These are phyloP conservation scores for Harrya chromipes DNA, from an alignment of 768 basidiomycete genomes.

Conservation along the genomic window DNA sequence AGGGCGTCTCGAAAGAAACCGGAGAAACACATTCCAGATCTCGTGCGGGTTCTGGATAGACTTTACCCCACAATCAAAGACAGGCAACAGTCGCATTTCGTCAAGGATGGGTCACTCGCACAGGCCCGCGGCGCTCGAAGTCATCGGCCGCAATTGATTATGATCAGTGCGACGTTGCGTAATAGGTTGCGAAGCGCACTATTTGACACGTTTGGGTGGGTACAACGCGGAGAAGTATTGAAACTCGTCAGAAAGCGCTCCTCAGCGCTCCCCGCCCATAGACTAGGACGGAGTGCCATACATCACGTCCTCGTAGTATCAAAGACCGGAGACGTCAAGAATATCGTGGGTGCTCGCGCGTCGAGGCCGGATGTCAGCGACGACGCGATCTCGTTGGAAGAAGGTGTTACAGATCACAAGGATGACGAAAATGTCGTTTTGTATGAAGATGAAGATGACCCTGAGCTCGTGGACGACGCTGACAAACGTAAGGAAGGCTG, in stretches of 20 bases:
- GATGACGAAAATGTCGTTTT: constrained; percentile 19
- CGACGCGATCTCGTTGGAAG: not conserved
- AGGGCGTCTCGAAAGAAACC: constrained; percentile 40
- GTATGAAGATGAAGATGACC: constrained; percentile 23
- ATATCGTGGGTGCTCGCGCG: constrained; percentile 48
- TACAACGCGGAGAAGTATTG: constrained; percentile 40
- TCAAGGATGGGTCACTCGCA: constrained; percentile 9
- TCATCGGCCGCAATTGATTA: constrained; percentile 54
- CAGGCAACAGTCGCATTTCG: not conserved
- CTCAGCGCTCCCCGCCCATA: constrained; percentile 25
- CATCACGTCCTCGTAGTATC: constrained; percentile 66
- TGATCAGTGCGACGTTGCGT: constrained; percentile 71
- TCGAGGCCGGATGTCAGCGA: not conserved
- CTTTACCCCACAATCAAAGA: constrained; percentile 44
- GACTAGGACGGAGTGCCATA: constrained; percentile 25
- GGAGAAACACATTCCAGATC: constrained; percentile 54
- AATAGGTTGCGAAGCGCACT: constrained; percentile 40
- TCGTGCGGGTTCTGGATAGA: constrained; percentile 55
- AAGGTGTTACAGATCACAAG: not conserved
- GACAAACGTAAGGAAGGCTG: constrained; percentile 20
- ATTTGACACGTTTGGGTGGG: constrained; percentile 57
- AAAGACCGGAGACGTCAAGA: constrained; percentile 47
- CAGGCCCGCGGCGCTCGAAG: constrained; percentile 3
- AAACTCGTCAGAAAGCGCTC: constrained; percentile 28
- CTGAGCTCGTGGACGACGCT: constrained; percentile 14